Percentiles rank a stretch among this genome's conserved stretches.
Evolutionary conservation across 371 early-diverging fungal species (phyloP).

Genomic region (Amoeboaphelidium occidentale): DNA sequence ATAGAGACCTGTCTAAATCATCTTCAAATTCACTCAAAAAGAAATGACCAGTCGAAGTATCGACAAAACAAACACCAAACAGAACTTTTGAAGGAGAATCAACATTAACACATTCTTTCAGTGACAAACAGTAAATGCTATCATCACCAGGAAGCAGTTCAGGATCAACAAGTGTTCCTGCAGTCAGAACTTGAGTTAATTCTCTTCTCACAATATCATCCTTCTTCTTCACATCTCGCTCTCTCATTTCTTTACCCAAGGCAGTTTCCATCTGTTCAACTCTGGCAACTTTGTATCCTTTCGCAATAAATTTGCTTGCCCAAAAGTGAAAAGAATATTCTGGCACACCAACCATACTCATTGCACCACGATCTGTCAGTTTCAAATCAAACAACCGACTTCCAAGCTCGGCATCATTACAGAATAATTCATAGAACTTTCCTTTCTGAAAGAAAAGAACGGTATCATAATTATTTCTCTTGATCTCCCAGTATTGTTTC

Average conservation of each 20-base stretch:
- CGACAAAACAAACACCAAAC: conserved; percentile 77
- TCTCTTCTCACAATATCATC: conserved; percentile 87
- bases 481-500: conserved; percentile 98
- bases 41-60: conserved; percentile 82
- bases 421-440: conserved; percentile 97
- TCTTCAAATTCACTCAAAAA: conserved; percentile 54
- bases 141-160: conserved; percentile 60
- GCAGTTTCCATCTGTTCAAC: conserved; percentile 97
- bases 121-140: conserved; percentile 74
- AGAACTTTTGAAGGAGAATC: conserved; percentile 8
- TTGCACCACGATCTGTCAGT: conserved; percentile 87
- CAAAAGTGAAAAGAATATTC: conserved; percentile 83
- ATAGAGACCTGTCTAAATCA: conserved; percentile 49
- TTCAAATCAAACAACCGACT: conserved; percentile 89
- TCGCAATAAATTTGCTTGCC: conserved; percentile 87
- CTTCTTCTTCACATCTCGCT: conserved; percentile 27
- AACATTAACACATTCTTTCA: conserved; percentile 31
- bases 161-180: conserved; percentile 81
- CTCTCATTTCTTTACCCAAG: conserved; percentile 83
- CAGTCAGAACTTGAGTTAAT: conserved; percentile 75
- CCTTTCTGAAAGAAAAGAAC: conserved; percentile 98
- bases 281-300: conserved; percentile 89
- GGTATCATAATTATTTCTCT: conserved; percentile 80
- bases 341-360: conserved; percentile 99
- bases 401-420: conserved; percentile 97